A percentile compares a stretch with the other conserved stretches of the same genome.
Evolutionary conservation across 2,329 filamentous ascomycete species (phyloP).

Genomic region (Rhynchosporium graminicola): DNA sequence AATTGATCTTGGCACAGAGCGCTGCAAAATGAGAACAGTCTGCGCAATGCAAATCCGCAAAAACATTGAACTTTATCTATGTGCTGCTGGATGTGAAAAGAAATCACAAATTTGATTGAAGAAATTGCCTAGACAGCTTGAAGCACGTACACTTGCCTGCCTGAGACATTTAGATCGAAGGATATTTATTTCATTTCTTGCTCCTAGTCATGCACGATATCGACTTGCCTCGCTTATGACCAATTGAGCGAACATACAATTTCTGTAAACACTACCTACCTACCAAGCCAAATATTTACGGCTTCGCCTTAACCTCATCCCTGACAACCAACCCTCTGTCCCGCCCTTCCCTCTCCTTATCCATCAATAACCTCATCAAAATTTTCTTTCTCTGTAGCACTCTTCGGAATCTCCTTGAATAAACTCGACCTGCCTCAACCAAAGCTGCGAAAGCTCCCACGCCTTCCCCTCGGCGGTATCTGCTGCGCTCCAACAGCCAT

Average conservation of each 20-base stretch:
- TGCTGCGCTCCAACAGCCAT: no score
- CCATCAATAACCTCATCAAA: constrained; percentile 56
- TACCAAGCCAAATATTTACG: constrained; percentile 23
- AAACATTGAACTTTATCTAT: not conserved
- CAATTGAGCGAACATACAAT: not conserved
- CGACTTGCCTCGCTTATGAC: not conserved
- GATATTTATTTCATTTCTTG: no score
- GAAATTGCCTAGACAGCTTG: no score
- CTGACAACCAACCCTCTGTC: constrained; percentile 39
- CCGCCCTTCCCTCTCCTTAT: constrained; percentile 44
- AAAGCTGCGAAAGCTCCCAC: constrained; percentile 24
- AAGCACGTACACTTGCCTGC: no score
- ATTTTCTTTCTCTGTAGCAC: constrained; percentile 61
- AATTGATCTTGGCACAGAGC: constrained; percentile 3
- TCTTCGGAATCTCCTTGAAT: constrained; percentile 62
- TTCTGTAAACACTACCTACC: not conserved
- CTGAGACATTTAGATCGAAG: no score
- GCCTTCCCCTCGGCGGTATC: no score
- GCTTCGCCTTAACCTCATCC: constrained; percentile 40
- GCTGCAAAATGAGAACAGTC: not conserved
- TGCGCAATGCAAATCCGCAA: not conserved
- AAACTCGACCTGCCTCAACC: constrained; percentile 55
- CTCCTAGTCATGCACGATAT: no score
- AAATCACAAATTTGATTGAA: no score
- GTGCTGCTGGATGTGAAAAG: no score